Percentiles rank a stretch among this genome's conserved stretches.
Conservation (phyloP, 371 early-diverging fungal species). For the Mucor piriformis region DNA sequence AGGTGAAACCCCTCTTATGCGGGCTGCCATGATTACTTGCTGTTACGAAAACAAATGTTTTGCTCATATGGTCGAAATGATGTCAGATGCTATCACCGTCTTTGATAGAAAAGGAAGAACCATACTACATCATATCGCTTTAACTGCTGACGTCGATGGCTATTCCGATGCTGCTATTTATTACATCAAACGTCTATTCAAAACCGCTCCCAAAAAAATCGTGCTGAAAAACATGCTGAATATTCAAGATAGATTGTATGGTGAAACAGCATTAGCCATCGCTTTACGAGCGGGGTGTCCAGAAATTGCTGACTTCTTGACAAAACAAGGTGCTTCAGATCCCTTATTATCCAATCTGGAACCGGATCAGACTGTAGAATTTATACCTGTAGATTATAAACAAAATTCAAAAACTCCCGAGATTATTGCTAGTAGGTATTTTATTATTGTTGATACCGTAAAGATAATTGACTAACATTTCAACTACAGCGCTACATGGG, state of each 20-base stretch:
- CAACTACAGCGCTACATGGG: constrained; percentile 51
- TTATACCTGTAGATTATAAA: constrained; percentile 18
- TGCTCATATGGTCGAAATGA: constrained; percentile 66
- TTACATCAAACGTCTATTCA: constrained; percentile 78
- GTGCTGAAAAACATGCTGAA: constrained; percentile 70
- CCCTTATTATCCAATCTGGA: constrained; percentile 18
- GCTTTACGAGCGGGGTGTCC: constrained; percentile 77
- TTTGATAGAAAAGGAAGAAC: constrained; percentile 77
- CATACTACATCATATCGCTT: constrained; percentile 86
- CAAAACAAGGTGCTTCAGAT: constrained; percentile 78
- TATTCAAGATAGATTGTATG: constrained; percentile 73
- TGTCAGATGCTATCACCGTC: constrained; percentile 68
- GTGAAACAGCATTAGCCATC: constrained; percentile 86
- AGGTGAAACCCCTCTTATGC: constrained; percentile 87
- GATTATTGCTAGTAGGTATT: constrained; percentile 43
- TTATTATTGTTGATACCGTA: neutral
- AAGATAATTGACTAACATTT: neutral
- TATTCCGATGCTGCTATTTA: constrained; percentile 69
- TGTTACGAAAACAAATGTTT: constrained; percentile 84
- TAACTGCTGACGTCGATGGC: constrained; percentile 64
- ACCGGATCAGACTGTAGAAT: constrained; percentile 8
- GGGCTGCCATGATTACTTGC: constrained; percentile 82
- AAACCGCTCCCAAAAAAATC: constrained; percentile 24
- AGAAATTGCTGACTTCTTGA: constrained; percentile 65
- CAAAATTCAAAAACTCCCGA: constrained; percentile 34